Conservation (phyloP, 345 rosid genomes). For the Aegle marmelos region DNA sequence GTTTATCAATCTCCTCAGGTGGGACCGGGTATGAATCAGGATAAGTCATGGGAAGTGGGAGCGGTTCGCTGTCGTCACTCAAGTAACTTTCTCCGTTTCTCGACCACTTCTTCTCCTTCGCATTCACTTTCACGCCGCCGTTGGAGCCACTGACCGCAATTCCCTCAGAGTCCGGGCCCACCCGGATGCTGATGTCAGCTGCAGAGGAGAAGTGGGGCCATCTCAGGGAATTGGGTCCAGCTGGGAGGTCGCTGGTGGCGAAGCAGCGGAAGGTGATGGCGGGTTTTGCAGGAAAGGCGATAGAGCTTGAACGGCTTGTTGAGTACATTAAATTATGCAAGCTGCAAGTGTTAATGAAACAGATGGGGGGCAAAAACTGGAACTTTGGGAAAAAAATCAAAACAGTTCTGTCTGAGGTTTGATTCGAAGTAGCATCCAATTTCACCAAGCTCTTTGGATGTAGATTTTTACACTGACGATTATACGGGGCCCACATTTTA, state of each 20-base stretch:
- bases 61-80: slow-evolving; percentile 62
- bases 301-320: slow-evolving; percentile 34
- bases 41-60: slow-evolving; percentile 94
- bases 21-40: slow-evolving; percentile 78
- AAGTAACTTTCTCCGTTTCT: slow-evolving; percentile 76
- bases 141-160: slow-evolving; percentile 19
- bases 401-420: background rate
- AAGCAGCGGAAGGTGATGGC: slow-evolving; percentile 56
- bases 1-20: slow-evolving; percentile 65
- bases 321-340: slow-evolving; percentile 50
- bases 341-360: background rate
- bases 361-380: background rate
- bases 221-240: slow-evolving; percentile 18
- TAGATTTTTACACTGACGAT: background rate
- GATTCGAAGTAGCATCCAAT: background rate
- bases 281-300: slow-evolving; percentile 21
- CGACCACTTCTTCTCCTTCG: slow-evolving; percentile 73
- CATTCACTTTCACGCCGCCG: slow-evolving; percentile 47
- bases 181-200: slow-evolving; percentile 44
- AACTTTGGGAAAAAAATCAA: background rate
- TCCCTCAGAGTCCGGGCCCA: slow-evolving; percentile 43
- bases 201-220: slow-evolving; percentile 46
- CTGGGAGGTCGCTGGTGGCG: slow-evolving; percentile 57
- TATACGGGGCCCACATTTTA: background rate
- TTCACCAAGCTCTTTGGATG: background rate